These are phyloP conservation scores for Alternaria conjuncta DNA, from an alignment of 2,329 filamentous ascomycete species.

Conservation along the genomic window DNA sequence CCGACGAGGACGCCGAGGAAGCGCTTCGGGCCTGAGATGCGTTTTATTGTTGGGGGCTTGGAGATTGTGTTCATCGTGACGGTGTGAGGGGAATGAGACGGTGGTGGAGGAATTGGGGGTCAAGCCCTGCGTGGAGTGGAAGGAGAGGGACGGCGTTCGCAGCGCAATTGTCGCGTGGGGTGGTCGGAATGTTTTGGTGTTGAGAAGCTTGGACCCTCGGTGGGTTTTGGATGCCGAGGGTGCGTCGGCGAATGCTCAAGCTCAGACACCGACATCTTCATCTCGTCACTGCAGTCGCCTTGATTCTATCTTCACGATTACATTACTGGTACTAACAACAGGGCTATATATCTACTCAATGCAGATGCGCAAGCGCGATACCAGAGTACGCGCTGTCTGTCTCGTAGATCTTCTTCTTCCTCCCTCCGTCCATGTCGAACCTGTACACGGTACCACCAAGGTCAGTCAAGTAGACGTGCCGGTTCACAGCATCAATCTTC, in stretches of 20 bases:
- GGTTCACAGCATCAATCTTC: constrained; percentile 13
- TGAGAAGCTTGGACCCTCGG: constrained; percentile 23
- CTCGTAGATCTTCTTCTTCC: constrained; percentile 21
- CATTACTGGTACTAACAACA: neutral
- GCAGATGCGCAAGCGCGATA: constrained; percentile 17
- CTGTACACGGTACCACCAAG: constrained; percentile 24
- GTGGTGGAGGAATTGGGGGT: neutral
- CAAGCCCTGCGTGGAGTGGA: neutral
- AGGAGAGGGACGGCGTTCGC: neutral
- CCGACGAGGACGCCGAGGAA: constrained; percentile 41
- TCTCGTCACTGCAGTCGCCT: neutral
- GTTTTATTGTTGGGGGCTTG: constrained; percentile 38
- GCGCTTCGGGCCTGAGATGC: constrained; percentile 37
- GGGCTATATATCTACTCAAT: neutral
- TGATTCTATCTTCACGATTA: neutral
- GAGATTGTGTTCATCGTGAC: constrained; percentile 45
- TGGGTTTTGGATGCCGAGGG: constrained; percentile 19
- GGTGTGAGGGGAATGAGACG: neutral
- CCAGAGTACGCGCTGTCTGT: constrained; percentile 21
- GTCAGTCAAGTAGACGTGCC: constrained; percentile 23
- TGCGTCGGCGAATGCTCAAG: neutral
- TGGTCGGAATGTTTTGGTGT: constrained; percentile 6
- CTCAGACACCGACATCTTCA: neutral
- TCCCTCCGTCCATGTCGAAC: constrained; percentile 17
- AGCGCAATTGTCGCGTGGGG: neutral